Evolutionary conservation across 2,329 filamentous ascomycete species (phyloP), one percentile per base, ranked within the genome.

Genomic region (Chaetomium olivaceum): DNA sequence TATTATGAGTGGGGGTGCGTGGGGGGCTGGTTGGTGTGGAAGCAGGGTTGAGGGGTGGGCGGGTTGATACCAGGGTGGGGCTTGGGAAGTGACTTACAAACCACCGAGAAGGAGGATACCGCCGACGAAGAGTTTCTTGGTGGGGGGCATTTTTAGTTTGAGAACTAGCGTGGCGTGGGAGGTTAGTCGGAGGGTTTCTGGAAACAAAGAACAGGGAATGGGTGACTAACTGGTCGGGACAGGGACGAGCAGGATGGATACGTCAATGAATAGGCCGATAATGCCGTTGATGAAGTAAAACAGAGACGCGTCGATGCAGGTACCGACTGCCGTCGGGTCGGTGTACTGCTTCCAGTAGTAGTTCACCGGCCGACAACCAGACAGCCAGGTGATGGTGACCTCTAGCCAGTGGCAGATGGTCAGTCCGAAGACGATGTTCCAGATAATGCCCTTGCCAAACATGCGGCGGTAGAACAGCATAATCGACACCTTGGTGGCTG

Each of bases 301-400:
- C 23, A 67, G 56, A 58, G 65, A 56, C 14, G 67, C 65, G 48
- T 69, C 65, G 50, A 69, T 69, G 48, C 67, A 69, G 4, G 23
- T 58, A 25, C 67, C 67, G 51, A 29, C 55, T 23, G 67, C 65
- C 1, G 48, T 62, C 25, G 67, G 65, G 46, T 69, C 65, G 2
- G 67, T 67, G 58, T 69, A 69, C 61, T 69, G 67, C 54, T 25
- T 52, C 67, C 67, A 69, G 65, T 69, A 69, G 58, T 69, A 67
- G 36, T 58, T 23, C 9, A 66, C 51, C 4, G 67, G 67, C 43
- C 63, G 58, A 58, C 67, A 69, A 1, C 65, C 67, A 0, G 65
- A 55, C 31, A 69, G 65, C 65, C 65, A 69, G 50, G 65, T 67
- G 58, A 69, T 56, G 58, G 67, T 67, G 19, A 69, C 67, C 58